A percentile compares a stretch with the other conserved stretches of the same genome.
Conservation (phyloP, 129 eudicot species). For the Arctium minus region DNA sequence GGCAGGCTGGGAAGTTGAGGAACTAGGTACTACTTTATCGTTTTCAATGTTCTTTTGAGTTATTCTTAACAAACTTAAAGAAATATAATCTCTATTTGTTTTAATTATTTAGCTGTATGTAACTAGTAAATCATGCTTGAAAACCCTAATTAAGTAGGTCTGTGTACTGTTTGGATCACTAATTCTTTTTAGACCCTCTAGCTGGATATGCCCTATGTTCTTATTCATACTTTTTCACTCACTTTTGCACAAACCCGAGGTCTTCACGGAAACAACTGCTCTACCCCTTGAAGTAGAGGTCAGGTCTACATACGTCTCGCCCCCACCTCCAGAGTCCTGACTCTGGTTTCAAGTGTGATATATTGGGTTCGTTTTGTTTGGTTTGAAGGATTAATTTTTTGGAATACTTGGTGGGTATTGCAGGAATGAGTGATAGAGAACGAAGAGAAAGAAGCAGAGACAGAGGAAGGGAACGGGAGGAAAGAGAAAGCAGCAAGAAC, state of each 20-base stretch:
- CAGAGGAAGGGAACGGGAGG: constrained; percentile 56
- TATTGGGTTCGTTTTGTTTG: neutral
- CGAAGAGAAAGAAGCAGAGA: constrained; percentile 69
- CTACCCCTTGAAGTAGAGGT: neutral
- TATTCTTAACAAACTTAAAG: neutral
- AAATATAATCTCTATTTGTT: neutral
- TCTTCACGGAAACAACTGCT: neutral
- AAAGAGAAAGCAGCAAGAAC: constrained; percentile 38
- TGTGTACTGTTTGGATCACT: neutral
- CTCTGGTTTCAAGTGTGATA: neutral
- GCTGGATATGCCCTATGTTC: neutral
- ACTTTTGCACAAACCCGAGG: too few relatives aligned
- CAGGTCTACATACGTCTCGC: too few relatives aligned
- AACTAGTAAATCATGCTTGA: neutral
- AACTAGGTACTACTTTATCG: constrained; percentile 47
- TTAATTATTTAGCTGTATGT: neutral
- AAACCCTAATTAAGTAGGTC: neutral
- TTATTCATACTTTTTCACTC: neutral
- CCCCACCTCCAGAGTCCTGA: neutral
- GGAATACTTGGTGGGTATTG: neutral
- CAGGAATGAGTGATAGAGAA: constrained; percentile 68
- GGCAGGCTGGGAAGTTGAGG: constrained; percentile 98
- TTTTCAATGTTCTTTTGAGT: neutral
- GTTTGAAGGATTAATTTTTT: neutral
- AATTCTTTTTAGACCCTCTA: neutral